These are phyloP conservation scores for Conticribra guillardii DNA, from an alignment of 108 stramenopile species.

Conservation along the genomic window DNA sequence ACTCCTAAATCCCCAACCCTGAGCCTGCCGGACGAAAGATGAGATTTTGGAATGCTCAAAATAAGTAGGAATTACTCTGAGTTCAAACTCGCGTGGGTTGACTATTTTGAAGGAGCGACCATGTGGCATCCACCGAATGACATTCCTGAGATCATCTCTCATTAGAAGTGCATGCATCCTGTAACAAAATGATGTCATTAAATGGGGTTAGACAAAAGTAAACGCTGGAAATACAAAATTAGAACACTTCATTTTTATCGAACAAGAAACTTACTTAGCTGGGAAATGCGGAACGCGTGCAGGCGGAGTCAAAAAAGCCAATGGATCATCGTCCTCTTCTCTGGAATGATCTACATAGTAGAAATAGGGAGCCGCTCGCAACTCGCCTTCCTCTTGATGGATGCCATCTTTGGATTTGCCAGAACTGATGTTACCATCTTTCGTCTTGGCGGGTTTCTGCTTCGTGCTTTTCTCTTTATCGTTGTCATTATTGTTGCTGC, in stretches of 20 bases:
- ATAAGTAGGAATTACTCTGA: constrained; percentile 52
- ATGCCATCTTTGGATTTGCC: neutral
- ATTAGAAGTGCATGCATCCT: constrained; percentile 57
- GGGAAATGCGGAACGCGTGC: constrained; percentile 65
- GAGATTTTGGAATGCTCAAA: constrained; percentile 60
- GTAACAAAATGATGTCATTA: neutral
- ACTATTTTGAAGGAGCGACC: constrained; percentile 61
- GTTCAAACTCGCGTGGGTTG: constrained; percentile 61
- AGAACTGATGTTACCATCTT: too few relatives aligned
- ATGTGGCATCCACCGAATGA: constrained; percentile 67
- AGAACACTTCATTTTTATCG: neutral
- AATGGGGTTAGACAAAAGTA: neutral
- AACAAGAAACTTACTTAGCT: constrained; percentile 31
- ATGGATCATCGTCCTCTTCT: constrained; percentile 53
- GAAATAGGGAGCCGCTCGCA: constrained; percentile 36
- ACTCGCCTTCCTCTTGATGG: neutral
- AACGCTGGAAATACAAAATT: neutral
- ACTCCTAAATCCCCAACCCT: neutral
- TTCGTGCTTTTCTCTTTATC: neutral
- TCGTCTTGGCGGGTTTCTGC: neutral
- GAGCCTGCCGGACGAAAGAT: constrained; percentile 32
- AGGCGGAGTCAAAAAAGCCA: constrained; percentile 52
- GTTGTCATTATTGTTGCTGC: neutral
- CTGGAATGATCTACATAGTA: constrained; percentile 54
- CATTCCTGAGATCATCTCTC: constrained; percentile 41